These are phyloP conservation scores for Annona cherimola DNA, from an alignment of 164 flowering plant species.

Conservation along the genomic window DNA sequence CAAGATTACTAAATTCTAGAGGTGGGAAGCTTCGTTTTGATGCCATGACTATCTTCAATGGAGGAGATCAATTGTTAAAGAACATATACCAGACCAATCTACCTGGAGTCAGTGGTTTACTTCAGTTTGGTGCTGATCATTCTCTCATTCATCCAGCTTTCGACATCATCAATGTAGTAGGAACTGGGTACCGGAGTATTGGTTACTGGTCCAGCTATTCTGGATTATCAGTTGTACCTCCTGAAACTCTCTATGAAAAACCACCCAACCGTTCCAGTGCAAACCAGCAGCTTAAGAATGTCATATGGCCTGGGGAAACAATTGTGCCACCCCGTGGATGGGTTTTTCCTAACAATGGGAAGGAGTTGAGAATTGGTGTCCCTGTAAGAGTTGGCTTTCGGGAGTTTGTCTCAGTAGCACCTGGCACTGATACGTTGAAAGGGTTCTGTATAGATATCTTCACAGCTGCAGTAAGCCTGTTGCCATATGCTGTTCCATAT, in stretches of 20 bases:
- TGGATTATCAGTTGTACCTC: conserved; percentile 55
- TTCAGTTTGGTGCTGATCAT: conserved; percentile 45
- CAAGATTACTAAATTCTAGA: conserved; percentile 28
- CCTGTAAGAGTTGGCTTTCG: conserved; percentile 52
- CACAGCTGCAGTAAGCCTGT: conserved; percentile 61
- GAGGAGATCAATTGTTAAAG: conserved; percentile 38
- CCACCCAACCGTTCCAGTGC: conserved; percentile 53
- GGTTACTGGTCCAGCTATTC: conserved; percentile 83
- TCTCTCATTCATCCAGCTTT: conserved; percentile 53
- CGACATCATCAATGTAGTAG: conserved; percentile 68
- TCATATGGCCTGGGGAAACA: conserved; percentile 77
- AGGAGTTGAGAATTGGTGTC: conserved; percentile 53
- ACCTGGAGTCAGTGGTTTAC: conserved; percentile 52
- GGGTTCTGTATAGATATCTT: conserved; percentile 92
- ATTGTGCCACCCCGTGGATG: conserved; percentile 63
- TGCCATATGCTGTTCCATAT: conserved; percentile 79
- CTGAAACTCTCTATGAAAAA: conserved; percentile 50
- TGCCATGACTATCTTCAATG: conserved; percentile 57
- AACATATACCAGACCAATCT: conserved; percentile 37
- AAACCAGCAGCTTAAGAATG: conserved; percentile 40
- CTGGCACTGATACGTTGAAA: conserved; percentile 40
- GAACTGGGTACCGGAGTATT: conserved; percentile 50
- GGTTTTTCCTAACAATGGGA: conserved; percentile 74
- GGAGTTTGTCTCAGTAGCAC: conserved; percentile 52
- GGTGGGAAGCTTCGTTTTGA: conserved; percentile 47